Base-by-base conservation (phyloP, 306 rosid species). In the Glycine latifolia region DNA sequence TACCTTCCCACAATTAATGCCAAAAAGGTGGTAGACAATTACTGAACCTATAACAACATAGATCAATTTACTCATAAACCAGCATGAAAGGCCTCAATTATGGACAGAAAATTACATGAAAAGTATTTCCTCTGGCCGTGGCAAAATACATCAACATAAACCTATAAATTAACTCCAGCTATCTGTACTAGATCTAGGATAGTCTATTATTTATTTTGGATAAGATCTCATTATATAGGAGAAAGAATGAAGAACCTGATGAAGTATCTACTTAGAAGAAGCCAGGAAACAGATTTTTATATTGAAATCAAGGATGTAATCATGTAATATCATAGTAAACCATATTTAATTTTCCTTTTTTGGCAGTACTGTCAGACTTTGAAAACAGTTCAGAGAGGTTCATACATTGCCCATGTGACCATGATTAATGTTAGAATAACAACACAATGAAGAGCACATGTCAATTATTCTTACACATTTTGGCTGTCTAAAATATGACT, bases 91-190 rank as follows among this genome's bases (percentile, higher is more conserved):
- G 39, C 31, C 44, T 77, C 31, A 44, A 65, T 26, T 78, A 43
- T 31, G 71, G 20, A 41, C 43, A 15, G 46, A 13, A 72, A 17
- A 63, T 63, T n/a, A 72, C 67, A 20, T 41, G 53, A 55, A 35
- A 44, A 33, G 14, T n/a, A 10, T 20, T 58, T 59, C 63, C 63
- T 70, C n/a, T 69, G 15, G 35, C 47, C 56, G 13, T 39, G 49
- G 58, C 46, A 61, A 60, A 52, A 65, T 71, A 31, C 44, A 83
- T 59, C 82, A 83, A 71, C 70, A 54, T 16, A 49, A 55, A 65
- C 12, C 48, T 72, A 9, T 37, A 33, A 35, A 73, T 65, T 65
- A 44, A 78, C n/a, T 75, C 35, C 3, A n/a, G 39, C 33, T 52
- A 72, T 46, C 12, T 35, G 67, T 13, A 52, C 10, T 65, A 74